These are phyloP conservation scores for Trapa incisa DNA, from an alignment of 345 rosid genomes.

Conservation along the genomic window DNA sequence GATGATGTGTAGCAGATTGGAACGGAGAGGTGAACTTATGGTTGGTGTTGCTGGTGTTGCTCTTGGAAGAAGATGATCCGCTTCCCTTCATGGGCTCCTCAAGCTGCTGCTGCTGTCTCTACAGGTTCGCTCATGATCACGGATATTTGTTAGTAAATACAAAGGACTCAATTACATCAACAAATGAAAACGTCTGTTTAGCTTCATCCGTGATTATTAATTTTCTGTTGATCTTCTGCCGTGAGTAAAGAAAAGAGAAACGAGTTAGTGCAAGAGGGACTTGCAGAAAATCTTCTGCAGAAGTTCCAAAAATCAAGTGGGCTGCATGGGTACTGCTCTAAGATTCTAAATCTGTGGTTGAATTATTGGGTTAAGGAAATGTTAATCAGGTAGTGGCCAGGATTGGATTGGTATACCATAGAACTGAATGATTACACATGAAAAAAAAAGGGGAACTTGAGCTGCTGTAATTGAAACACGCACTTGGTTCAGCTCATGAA, in stretches of 20 bases:
- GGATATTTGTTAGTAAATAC: neutral
- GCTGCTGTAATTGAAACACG: neutral
- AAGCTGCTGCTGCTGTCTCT: constrained; percentile 35
- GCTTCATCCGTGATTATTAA: neutral
- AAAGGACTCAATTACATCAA: neutral
- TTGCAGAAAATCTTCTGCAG: too few relatives aligned
- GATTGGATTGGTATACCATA: too few relatives aligned
- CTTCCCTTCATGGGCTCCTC: constrained; percentile 41
- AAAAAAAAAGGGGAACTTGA: neutral
- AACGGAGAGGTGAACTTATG: constrained; percentile 29
- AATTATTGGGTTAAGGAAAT: too few relatives aligned
- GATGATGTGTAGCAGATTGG: constrained; percentile 18
- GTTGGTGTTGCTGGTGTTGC: constrained; percentile 7
- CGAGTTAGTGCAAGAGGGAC: too few relatives aligned
- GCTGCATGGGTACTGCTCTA: too few relatives aligned
- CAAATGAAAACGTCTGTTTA: neutral
- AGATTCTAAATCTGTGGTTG: too few relatives aligned
- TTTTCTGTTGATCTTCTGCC: too few relatives aligned
- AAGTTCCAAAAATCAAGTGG: too few relatives aligned
- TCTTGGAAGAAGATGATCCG: constrained; percentile 62
- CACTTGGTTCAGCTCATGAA: constrained; percentile 37
- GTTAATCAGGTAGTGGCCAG: too few relatives aligned
- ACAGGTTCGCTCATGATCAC: constrained; percentile 12
- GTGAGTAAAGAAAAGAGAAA: too few relatives aligned
- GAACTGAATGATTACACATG: too few relatives aligned